Evolutionary conservation across 78 protist genomes (phyloP), one percentile per base, ranked within the genome.

Genomic region (Anaeramoeba flamelloides): DNA sequence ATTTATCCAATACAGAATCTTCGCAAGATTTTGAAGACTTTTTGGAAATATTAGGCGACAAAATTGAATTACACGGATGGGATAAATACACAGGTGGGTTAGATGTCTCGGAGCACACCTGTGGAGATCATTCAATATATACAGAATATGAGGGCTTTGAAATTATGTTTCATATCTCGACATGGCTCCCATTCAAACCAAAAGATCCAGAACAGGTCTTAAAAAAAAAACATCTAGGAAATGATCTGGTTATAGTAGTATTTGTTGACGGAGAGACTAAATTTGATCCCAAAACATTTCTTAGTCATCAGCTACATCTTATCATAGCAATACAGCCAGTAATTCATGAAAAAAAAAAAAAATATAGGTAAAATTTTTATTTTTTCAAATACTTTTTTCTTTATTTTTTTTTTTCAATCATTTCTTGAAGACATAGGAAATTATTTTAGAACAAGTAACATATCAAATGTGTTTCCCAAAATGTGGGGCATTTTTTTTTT

Each of bases 141-240:
- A 75, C 84, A 22, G 77, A 65, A 2, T 80, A 85, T 84, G 31
- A 79, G 26, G 85, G 85, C 81, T 81, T 75, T 39, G 88, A 89
- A 77, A 37, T 89, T 64, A 89, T 89, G 89, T 89, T 79, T 64
- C 92, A 89, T 69, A 89, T 89, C 0, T 81, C 90, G 1, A 86
- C 90, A n/a, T 32, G 75, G 26, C 74, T 84, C 0, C 79, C 79
- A 0, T 40, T 32, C 76, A 1, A 38, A n/a, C n/a, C n/a, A n/a
- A n/a, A n/a, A n/a, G n/a, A n/a, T n/a, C n/a, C 75, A 1, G 0
- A 31, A 77, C 86, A 85, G 34, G 81, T 87, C 30, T 90, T 87
- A 53, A 79, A 90, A 32, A 89, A 89, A 76, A 80, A 90, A 0
- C 88, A 85, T 77, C 77, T 89, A 2, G 92, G 92, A 38, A 89